Evolutionary conservation across 331 rosid genomes (phyloP).

Genomic region (Quercus phellos): DNA sequence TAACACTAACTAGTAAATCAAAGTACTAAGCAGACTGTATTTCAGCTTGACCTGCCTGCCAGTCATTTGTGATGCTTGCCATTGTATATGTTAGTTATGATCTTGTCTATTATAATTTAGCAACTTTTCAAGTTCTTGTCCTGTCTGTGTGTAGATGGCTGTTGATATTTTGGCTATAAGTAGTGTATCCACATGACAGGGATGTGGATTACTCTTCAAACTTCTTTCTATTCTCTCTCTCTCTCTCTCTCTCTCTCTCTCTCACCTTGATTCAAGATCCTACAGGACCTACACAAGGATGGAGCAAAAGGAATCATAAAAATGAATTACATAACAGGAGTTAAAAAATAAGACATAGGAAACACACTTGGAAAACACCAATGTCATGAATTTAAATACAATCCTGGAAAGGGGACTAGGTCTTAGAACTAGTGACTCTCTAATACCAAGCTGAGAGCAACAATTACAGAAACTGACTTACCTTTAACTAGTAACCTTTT

Average conservation of each 20-base stretch:
- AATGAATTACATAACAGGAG: not conserved
- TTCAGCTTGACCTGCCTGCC: slow-evolving; percentile 15
- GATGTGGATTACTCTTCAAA: not conserved
- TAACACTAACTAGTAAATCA: slow-evolving; percentile 25
- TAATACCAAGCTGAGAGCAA: not conserved
- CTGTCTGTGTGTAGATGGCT: not conserved
- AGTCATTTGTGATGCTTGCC: not conserved
- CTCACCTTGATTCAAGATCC: not conserved
- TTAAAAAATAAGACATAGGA: not conserved
- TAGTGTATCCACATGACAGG: not conserved
- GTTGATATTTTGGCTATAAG: slow-evolving; percentile 3
- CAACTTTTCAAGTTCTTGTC: slow-evolving; percentile 3
- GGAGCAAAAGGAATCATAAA: not conserved
- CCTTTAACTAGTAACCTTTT: not conserved
- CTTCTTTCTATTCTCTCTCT: not conserved
- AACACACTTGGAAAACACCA: not conserved
- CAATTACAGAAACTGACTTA: not conserved
- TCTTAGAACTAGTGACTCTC: not conserved
- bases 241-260: not conserved
- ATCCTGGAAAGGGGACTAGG: not conserved
- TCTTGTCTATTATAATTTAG: not conserved
- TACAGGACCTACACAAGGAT: not conserved
- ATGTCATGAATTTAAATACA: not conserved
- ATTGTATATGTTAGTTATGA: not conserved
- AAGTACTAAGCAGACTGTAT: slow-evolving; percentile 3